Evolutionary conservation across 495 filamentous ascomycete genomes (phyloP).

Genomic region (Penicillium samsonianum): DNA sequence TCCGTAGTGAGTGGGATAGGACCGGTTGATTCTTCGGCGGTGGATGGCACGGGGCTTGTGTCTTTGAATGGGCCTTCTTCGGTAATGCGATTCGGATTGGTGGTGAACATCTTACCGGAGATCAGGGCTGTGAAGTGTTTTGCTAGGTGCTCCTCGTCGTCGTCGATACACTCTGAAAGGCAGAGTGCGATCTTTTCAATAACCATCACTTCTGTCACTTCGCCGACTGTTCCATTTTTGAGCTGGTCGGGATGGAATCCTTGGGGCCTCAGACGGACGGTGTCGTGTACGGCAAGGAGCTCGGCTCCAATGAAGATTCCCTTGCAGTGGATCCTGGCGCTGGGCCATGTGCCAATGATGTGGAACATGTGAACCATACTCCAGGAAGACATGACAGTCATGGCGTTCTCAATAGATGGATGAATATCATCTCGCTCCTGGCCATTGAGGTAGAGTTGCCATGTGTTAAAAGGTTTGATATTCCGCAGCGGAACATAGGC

Average conservation of each 20-base stretch:
- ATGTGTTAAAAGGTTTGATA: conserved; percentile 57
- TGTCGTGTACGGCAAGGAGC: conserved; percentile 53
- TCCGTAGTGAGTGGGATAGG: conserved; percentile 32
- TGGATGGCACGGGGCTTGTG: not conserved
- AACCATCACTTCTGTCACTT: conserved; percentile 54
- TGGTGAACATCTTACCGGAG: conserved; percentile 53
- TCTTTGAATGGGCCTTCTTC: conserved; percentile 18
- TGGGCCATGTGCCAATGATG: conserved; percentile 57
- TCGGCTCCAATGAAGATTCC: conserved; percentile 61
- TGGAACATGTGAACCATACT: conserved; percentile 52
- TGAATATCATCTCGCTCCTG: conserved; percentile 45
- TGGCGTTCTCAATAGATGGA: conserved; percentile 55
- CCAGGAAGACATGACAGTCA: conserved; percentile 54
- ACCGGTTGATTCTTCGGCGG: conserved; percentile 4
- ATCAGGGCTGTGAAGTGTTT: conserved; percentile 44
- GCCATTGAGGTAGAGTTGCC: conserved; percentile 45
- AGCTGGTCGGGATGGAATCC: conserved; percentile 10
- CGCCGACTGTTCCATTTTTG: not conserved
- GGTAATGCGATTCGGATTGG: conserved; percentile 30
- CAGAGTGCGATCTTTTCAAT: conserved; percentile 51
- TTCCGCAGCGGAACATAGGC: conserved; percentile 56
- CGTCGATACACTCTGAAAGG: conserved; percentile 46
- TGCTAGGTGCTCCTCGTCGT: conserved; percentile 45
- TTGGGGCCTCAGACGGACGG: conserved; percentile 50
- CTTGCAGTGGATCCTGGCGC: conserved; percentile 49